phyloP scores from a whole-genome alignment of 306 rosid genomes.

The Hippophae rhamnoides region DNA sequence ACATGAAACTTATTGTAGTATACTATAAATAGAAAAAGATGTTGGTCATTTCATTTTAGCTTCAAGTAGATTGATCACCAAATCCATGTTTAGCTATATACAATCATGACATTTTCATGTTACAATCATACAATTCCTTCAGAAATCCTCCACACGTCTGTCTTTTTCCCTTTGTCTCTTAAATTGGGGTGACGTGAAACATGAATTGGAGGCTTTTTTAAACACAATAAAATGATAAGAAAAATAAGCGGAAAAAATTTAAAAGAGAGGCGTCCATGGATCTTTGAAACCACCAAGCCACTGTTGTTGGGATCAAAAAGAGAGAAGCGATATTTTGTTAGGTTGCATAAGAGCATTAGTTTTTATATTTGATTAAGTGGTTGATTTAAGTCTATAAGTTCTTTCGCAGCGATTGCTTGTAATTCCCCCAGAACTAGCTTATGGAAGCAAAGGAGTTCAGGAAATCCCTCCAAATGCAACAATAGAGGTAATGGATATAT shows the following conservation, averaged over 20 bases:
- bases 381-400: slow-evolving; percentile 12
- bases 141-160: neutral
- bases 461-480: slow-evolving; percentile 98
- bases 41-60: slow-evolving; percentile 3
- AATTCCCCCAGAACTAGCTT: slow-evolving; percentile 89
- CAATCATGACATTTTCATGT: too few species aligned
- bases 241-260: too few species aligned
- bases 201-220: neutral
- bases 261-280: too few species aligned
- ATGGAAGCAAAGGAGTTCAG: slow-evolving; percentile 80
- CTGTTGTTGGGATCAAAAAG: too few species aligned
- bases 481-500: slow-evolving; percentile 49
- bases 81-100: too few species aligned
- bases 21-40: too few species aligned
- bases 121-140: too few species aligned
- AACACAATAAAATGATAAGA: slow-evolving; percentile 1
- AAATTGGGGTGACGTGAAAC: slow-evolving; percentile 10
- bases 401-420: slow-evolving; percentile 60
- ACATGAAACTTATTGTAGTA: neutral
- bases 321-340: too few species aligned
- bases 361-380: neutral
- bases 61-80: neutral
- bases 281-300: too few species aligned
- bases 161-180: neutral
- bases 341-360: too few species aligned